Base-by-base conservation (phyloP, 2,329 filamentous ascomycete species). In the Biscogniauxia sp. region DNA sequence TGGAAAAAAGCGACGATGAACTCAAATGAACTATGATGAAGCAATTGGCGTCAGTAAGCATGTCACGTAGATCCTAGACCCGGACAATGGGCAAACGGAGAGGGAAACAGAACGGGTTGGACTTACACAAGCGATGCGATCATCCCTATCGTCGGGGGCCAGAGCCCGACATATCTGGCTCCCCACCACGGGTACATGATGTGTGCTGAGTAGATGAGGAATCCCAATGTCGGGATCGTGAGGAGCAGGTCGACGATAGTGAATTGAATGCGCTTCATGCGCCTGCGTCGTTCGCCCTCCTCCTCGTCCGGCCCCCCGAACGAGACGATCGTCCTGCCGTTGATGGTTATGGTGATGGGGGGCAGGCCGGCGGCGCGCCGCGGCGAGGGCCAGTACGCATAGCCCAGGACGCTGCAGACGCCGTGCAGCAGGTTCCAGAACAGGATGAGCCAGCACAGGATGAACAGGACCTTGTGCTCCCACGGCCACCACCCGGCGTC, bases 131-230 rank as follows among this genome's bases (percentile, higher is more conserved):
- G 64, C 23, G 65, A 65, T 49, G 68, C 68, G 25, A 70, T 70
- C 45, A 69, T 58, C 20, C 67, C 68, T 56, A 69, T 68, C 15
- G 69, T 70, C 52, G 65, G 65, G 53, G 66, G 58, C 66, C 69
- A 64, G 11, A 70, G 61, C 17, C 69, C 69, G 37, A 70, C 65
- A 26, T 69, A 70, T n/a, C 64, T 62, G 3, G 65, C 64, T 51
- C 68, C 69, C 69, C 69, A 70, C 66, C 66, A 70, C 6, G 68
- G 66, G 25, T 69, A 67, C 68, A 70, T 70, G 59, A 67, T 65
- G 55, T 68, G 68, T 28, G 64, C 67, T n/a, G 69, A 70, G 57
- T 69, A 68, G 49, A 69, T 63, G 20, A 70, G 64, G 20, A 70
- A 64, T 5, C 61, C 64, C 4, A 70, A 56, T 2, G 64, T 69